Evolutionary conservation across 2,329 filamentous ascomycete genomes (phyloP).

Genomic region (Sordariomycetes sp.): DNA sequence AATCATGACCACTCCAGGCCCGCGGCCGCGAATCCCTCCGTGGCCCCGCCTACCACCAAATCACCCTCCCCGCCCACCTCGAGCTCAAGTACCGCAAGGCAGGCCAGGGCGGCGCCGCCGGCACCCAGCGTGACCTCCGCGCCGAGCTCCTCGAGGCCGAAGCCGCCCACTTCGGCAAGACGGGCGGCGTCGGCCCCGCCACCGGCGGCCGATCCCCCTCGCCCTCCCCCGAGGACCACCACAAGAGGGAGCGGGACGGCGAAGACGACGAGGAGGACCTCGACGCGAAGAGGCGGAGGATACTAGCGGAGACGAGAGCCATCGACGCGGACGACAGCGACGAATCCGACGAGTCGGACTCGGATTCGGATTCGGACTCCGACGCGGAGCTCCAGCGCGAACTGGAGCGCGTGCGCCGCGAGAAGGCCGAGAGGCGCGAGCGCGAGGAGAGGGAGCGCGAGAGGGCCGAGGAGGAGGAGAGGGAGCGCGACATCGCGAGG

Average conservation of each 20-base stretch:
- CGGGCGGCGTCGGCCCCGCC: constrained; percentile 43
- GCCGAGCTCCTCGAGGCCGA: constrained; percentile 86
- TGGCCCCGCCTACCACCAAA: constrained; percentile 91
- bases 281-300: constrained; percentile 73
- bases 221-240: not conserved
- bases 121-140: constrained; percentile 66
- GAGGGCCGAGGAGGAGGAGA: constrained; percentile 71
- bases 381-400: constrained; percentile 86
- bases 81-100: constrained; percentile 77
- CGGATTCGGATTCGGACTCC: constrained; percentile 32
- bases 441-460: constrained; percentile 62
- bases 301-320: constrained; percentile 66
- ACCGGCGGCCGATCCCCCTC: not conserved
- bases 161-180: constrained; percentile 77
- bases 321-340: constrained; percentile 32
- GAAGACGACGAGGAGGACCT: constrained; percentile 52
- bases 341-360: constrained; percentile 37
- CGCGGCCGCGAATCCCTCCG: constrained; percentile 90
- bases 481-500: constrained; percentile 79
- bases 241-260: constrained; percentile 6
- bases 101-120: constrained; percentile 81
- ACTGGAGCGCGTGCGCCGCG: constrained; percentile 84
- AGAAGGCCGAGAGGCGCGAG: constrained; percentile 55
- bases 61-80: constrained; percentile 86
- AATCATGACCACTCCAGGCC: constrained; percentile 42